These are phyloP conservation scores for Vicia sativa DNA, from an alignment of 306 rosid genomes.

Conservation along the genomic window DNA sequence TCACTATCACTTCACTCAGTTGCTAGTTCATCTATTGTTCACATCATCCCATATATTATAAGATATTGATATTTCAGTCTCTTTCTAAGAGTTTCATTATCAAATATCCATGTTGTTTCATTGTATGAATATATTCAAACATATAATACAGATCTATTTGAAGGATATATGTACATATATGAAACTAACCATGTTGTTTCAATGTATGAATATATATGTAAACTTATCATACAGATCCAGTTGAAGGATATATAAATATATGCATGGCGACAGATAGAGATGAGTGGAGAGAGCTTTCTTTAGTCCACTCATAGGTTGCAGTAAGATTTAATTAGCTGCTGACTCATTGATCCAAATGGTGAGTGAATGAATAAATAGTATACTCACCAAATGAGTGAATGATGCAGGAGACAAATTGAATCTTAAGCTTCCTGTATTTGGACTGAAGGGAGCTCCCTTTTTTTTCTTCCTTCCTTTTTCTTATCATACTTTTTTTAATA, in stretches of 20 bases:
- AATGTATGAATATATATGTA: too few species aligned
- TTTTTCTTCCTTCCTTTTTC: background rate
- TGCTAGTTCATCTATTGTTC: background rate
- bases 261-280: background rate
- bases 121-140: too few species aligned
- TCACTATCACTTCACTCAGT: background rate
- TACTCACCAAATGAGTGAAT: slow-evolving; percentile 84
- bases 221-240: slow-evolving; percentile 2
- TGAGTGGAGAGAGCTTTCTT: slow-evolving; percentile 83
- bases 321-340: slow-evolving; percentile 81
- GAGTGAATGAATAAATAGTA: slow-evolving; percentile 23
- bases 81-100: background rate
- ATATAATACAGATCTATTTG: slow-evolving; percentile 3
- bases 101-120: background rate
- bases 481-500: too few species aligned
- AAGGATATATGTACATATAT: background rate
- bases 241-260: background rate
- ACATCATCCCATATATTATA: background rate
- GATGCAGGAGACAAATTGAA: slow-evolving; percentile 89
- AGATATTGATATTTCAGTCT: background rate
- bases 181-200: background rate
- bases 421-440: slow-evolving; percentile 80
- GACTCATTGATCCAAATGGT: slow-evolving; percentile 98
- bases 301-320: slow-evolving; percentile 77
- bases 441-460: slow-evolving; percentile 99